Evolutionary conservation across 169 alveolate species (phyloP).

Genomic region (Toxoplasma gondii): DNA sequence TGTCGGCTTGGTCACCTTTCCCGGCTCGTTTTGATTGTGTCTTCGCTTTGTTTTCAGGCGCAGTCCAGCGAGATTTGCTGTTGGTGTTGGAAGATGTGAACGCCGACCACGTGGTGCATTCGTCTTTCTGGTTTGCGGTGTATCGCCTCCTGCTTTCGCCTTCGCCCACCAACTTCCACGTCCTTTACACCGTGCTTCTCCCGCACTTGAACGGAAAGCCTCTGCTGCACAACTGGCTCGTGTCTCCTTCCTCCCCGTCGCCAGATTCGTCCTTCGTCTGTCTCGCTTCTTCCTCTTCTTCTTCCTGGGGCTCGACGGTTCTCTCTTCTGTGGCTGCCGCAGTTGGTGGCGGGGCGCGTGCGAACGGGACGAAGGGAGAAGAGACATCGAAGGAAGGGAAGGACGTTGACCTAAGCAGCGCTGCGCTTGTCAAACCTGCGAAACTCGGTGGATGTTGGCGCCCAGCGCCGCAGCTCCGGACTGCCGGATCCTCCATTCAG

Average conservation of each 20-base stretch:
- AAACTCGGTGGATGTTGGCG: constrained; percentile 69
- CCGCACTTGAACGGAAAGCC: constrained; percentile 74
- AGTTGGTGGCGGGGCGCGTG: background rate
- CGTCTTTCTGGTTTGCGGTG: constrained; percentile 73
- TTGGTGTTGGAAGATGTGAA: constrained; percentile 69
- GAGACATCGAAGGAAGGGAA: background rate
- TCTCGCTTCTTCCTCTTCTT: background rate
- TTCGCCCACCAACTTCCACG: constrained; percentile 52
- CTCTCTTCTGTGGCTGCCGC: background rate
- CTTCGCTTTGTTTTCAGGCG: constrained; percentile 52
- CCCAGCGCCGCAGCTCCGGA: constrained; percentile 67
- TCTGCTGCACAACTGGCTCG: constrained; percentile 71
- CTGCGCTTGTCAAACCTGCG: background rate
- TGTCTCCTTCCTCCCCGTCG: constrained; percentile 10
- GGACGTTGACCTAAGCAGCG: background rate
- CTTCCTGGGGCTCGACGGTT: constrained; percentile 19
- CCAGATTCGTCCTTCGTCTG: background rate
- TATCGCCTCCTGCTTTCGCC: constrained; percentile 69
- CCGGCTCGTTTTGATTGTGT: background rate
- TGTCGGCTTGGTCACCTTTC: too few species aligned
- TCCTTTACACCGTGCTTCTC: constrained; percentile 72
- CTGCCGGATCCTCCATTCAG: constrained; percentile 60
- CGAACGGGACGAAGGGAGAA: background rate
- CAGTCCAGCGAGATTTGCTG: constrained; percentile 69
- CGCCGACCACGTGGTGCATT: constrained; percentile 66